Evolutionary conservation across 768 basidiomycete genomes (phyloP).

Genomic region (Baorangia bicolor): DNA sequence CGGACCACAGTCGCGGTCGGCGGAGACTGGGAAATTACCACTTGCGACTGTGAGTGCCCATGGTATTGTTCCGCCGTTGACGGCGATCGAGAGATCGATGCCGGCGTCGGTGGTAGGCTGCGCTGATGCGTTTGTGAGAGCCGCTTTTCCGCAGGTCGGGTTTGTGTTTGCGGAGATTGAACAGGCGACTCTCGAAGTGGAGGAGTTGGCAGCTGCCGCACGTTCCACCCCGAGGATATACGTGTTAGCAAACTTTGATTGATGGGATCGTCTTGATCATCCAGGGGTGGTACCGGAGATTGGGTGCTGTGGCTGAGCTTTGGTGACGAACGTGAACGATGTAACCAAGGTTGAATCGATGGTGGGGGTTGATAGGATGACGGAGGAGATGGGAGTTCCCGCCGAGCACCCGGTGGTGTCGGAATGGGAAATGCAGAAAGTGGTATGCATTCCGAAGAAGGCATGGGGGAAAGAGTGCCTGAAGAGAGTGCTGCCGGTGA

Average conservation of each 20-base stretch:
- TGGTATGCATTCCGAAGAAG: constrained; percentile 31
- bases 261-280: constrained; percentile 18
- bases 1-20: not conserved
- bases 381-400: constrained; percentile 31
- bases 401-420: constrained; percentile 18
- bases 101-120: constrained; percentile 44
- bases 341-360: constrained; percentile 27
- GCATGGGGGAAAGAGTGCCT: constrained; percentile 28
- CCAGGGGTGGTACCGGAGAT: constrained; percentile 12
- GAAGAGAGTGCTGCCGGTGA: constrained; percentile 25
- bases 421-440: constrained; percentile 21
- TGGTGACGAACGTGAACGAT: constrained; percentile 40
- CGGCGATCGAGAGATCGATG: constrained; percentile 12
- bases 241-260: constrained; percentile 16
- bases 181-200: constrained; percentile 19
- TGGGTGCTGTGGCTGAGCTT: constrained; percentile 24
- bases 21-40: not conserved
- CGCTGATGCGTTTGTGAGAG: constrained; percentile 33
- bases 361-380: constrained; percentile 32
- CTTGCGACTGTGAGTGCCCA: constrained; percentile 22
- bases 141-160: constrained; percentile 16
- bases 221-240: constrained; percentile 18
- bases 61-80: constrained; percentile 19
- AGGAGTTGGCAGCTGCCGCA: constrained; percentile 36
- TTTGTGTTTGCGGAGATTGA: constrained; percentile 17